Evolutionary conservation across 257 asterid species (phyloP), one percentile per base, ranked within the genome.

Genomic region (Solanum infundibuliforme): DNA sequence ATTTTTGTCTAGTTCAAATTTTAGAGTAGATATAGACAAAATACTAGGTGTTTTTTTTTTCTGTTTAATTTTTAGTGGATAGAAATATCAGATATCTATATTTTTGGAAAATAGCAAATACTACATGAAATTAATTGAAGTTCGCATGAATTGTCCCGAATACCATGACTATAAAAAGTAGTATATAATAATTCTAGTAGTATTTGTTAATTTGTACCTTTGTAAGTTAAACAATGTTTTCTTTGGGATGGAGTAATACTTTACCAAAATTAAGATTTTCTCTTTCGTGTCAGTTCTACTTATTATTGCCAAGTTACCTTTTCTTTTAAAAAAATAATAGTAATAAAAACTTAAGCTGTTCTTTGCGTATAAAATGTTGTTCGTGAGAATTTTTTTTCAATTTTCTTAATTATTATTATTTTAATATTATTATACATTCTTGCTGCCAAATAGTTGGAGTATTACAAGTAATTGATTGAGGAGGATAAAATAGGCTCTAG

Each of bases 131-230:
- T 66, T 66, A 27, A 5, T 66, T 2, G 2, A 25, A 66, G 1
- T 25, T 5, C 0, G 8, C 8, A 0, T 10, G 0, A 0, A 2
- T 9, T 25, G 16, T 10, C 55, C 2, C 2, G 3, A 5, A 25
- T 29, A 66, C 9, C 3, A 25, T 27, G 3, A 25, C 2, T 66
- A 66, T 66, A 9, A 25, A 25, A 11, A 25, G 31, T 11, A 4
- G 31, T 11, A 2, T n/a, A 14, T 27, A 68, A 6, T 68, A 23
- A 52, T 6, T 52, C 23, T 52, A 52, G 4, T 52, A 52, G 4
- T 52, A 52, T 6, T 75, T 12, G 10, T 75, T 38, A 75, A 21
- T 29, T 31, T 35, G 9, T 23, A 75, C 34, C 18, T 38, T 38
- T 75, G 7, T 75, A 75, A 21, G 10, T 75, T 36, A 12, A n/a